These are phyloP conservation scores for Saccharum spontaneum DNA, from an alignment of 176 grass and related monocot species.

Conservation along the genomic window DNA sequence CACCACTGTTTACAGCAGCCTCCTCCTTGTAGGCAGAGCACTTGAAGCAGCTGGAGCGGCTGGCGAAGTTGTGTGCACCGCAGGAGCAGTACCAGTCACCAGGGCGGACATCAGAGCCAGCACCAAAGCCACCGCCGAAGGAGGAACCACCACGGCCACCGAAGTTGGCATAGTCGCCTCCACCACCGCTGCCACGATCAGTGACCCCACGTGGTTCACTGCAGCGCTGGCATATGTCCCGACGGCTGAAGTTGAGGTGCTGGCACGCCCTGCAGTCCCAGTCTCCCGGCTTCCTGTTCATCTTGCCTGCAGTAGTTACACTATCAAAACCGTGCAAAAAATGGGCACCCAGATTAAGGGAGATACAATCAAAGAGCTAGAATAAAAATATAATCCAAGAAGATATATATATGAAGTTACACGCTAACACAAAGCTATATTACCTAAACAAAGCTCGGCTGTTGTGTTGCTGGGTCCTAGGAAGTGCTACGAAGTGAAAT, in stretches of 20 bases:
- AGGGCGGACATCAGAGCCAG: slow-evolving; percentile 82
- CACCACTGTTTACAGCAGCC: slow-evolving; percentile 56
- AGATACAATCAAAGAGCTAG: background rate
- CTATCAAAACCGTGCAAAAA: slow-evolving; percentile 32
- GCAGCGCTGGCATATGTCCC: slow-evolving; percentile 88
- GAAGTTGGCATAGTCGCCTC: slow-evolving; percentile 68
- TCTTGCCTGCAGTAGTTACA: slow-evolving; percentile 49
- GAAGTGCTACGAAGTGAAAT: slow-evolving; percentile 16
- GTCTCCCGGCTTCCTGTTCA: slow-evolving; percentile 99
- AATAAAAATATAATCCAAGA: slow-evolving; percentile 1
- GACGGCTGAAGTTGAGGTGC: slow-evolving; percentile 97
- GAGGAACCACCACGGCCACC: slow-evolving; percentile 65
- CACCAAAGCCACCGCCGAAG: slow-evolving; percentile 49
- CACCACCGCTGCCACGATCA: slow-evolving; percentile 51
- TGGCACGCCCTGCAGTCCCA: slow-evolving; percentile 98
- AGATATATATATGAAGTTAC: background rate
- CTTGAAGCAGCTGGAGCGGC: slow-evolving; percentile 96
- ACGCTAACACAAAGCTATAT: slow-evolving; percentile 8
- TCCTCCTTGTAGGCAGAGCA: slow-evolving; percentile 84
- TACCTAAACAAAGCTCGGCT: slow-evolving; percentile 37
- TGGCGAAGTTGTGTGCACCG: slow-evolving; percentile 93
- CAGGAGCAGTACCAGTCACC: slow-evolving; percentile 96
- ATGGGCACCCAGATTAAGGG: background rate
- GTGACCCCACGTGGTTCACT: slow-evolving; percentile 56
- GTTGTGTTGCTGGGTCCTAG: slow-evolving; percentile 29